Base-by-base conservation (phyloP, 1,284 basidiomycete genomes). In the Moesziomyces antarcticus region DNA sequence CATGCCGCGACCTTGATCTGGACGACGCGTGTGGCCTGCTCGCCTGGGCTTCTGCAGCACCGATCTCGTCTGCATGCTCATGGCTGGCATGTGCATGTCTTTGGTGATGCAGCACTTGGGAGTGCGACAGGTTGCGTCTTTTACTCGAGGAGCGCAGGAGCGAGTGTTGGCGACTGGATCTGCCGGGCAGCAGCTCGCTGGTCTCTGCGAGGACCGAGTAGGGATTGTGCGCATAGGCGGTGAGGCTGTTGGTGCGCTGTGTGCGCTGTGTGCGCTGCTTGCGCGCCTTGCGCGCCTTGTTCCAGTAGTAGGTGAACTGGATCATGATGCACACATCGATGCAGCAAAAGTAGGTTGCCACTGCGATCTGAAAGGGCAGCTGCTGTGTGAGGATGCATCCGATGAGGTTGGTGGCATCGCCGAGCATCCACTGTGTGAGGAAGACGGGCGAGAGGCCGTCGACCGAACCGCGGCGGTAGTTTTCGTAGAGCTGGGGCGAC, bases 371-470 rank as follows among this genome's bases (percentile, higher is more conserved):
- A 21, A 84, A 82, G 6, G 75, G 69, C 2, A 82, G 67, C 59
- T 84, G 82, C 13, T 79, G 56, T 3, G 82, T 84, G 5, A 84
- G 61, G 20, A 82, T 27, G 47, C 75, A 56, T 6, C 82, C 82
- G 30, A 83, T 52, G 22, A 84, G 59, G 45, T 83, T 84, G n/a
- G 81, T 82, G 3, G 74, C 59, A 52, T 84, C 82, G 20, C 81
- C 82, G n/a, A 73, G 53, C 67, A 79, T 81, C 82, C 82, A 84
- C 63, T 83, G 81, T 3, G 69, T 59, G n/a, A 84, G 60, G 49
- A 84, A 84, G 50, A 82, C 77, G 41, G 74, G 61, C 1, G 77
- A 79, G 24, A 84, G 71, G 3, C 82, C 82, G 5, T 80, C 77
- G 22, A 82, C 77, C 11, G 73, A 78, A 8, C 69, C 72, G 14